Percentiles rank a stretch among this genome's conserved stretches.
Evolutionary conservation across 345 rosid species (phyloP).

Genomic region (Capsella bursapastoris): DNA sequence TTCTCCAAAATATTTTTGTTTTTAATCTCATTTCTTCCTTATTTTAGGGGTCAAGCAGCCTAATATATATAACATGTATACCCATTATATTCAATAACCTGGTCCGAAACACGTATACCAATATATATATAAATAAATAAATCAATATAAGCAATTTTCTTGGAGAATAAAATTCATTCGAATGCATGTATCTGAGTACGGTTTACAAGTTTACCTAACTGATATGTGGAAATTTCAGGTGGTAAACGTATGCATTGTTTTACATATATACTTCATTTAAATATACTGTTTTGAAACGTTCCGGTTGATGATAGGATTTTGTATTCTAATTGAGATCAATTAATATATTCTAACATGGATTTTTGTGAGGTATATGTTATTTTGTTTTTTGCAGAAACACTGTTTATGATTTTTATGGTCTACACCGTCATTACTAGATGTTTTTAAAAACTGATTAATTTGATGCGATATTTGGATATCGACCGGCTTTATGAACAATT

Average conservation of each 20-base stretch:
- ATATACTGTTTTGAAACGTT: neutral
- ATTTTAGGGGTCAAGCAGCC: slow-evolving; percentile 40
- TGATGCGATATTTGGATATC: too few relatives aligned
- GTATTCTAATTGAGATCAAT: neutral
- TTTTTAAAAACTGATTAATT: too few relatives aligned
- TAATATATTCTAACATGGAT: slow-evolving; percentile 1
- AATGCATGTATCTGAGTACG: slow-evolving; percentile 7
- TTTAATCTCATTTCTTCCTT: slow-evolving; percentile 28
- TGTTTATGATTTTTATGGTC: too few relatives aligned
- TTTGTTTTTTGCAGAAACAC: too few relatives aligned
- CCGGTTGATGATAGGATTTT: neutral
- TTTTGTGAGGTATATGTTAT: neutral
- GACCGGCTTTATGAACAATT: too few relatives aligned
- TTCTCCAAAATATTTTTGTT: slow-evolving; percentile 9
- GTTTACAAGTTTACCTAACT: neutral
- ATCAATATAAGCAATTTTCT: neutral
- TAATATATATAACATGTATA: slow-evolving; percentile 7
- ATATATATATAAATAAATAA: neutral
- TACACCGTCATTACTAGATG: too few relatives aligned
- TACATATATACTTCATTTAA: neutral
- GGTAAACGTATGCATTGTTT: neutral
- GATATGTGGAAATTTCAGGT: neutral
- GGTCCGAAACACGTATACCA: slow-evolving; percentile 34
- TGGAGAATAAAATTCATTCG: neutral
- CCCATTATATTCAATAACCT: neutral